Base-by-base conservation (phyloP, 2,329 filamentous ascomycete species). In the Pseudogymnoascus sp. region DNA sequence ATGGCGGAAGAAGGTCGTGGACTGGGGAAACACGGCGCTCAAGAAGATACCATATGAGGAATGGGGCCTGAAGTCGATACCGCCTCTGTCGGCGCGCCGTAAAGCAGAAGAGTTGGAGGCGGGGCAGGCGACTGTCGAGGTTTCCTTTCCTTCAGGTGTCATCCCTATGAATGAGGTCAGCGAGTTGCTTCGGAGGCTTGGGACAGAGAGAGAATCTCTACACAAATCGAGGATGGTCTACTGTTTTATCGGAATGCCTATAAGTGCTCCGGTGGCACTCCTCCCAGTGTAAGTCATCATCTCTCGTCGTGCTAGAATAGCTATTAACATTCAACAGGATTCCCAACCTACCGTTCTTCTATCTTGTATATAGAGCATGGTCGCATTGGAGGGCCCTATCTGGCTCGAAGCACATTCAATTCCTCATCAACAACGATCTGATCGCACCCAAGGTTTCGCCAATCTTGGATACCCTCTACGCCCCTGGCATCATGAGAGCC, bases 261-360 rank as follows among this genome's bases (percentile, higher is more conserved):
- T 97, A 59, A 88, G 88, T 58, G 82, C 86, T 1, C 94, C 94
- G 0, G 84, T 97, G 73, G 91, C 85, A 3, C 75, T 97, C 53
- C 77, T 99, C 43, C 94, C 94, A 50, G 71, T 97, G 91, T 95
- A 82, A 75, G 90, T 78, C 12, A 18, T 38, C 6, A 6, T 9
- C 11, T 35, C 39, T 35, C 47, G 11, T 4, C 14, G 11, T 14
- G 33, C 57, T 50, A 53, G 18, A 53, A 18, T 41, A 33, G 25
- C 36, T 61, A 63, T 59, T 68, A 41, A n/a, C 30, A 33, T 63
- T 20, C 11, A 60, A 9, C 66, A 95, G 90, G 64, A 82, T 97
- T 65, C 92, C 93, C 36, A 97, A 99, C 72, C 79, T 99, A 11
- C 94, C 94, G 15, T 97, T 97, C 79, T 97, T 97, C 78, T 99